Evolutionary conservation across 2,329 filamentous ascomycete genomes (phyloP).

Genomic region (Sporothrix brasiliensis): DNA sequence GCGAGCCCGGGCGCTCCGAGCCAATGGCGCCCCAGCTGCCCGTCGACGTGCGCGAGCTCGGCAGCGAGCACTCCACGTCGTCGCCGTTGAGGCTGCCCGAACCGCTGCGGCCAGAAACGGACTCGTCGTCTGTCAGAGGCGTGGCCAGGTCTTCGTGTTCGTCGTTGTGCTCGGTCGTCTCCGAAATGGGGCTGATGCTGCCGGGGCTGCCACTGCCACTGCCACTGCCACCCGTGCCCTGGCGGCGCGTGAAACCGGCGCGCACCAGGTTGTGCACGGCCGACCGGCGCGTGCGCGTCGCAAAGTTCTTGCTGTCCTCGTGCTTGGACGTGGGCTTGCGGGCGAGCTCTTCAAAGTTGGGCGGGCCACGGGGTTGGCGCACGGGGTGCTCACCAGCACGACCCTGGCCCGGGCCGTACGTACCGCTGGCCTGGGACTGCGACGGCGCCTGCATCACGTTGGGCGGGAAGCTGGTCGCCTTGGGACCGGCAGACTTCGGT

Average conservation of each 20-base stretch:
- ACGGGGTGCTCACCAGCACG: conserved; percentile 93
- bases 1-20: conserved; percentile 76
- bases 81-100: conserved; percentile 79
- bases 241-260: conserved; percentile 83
- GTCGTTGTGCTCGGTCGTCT: conserved; percentile 56
- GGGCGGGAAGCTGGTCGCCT: conserved; percentile 76
- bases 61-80: conserved; percentile 65
- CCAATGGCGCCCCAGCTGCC: conserved; percentile 78
- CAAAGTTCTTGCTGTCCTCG: conserved; percentile 98
- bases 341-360: conserved; percentile 85
- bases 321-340: conserved; percentile 88
- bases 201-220: conserved; percentile 57
- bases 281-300: conserved; percentile 84
- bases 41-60: conserved; percentile 76
- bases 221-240: conserved; percentile 66
- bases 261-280: conserved; percentile 90
- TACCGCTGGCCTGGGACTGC: conserved; percentile 58
- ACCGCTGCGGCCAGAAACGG: conserved; percentile 69
- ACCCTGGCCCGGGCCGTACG: conserved; percentile 88
- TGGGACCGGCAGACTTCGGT: conserved; percentile 68
- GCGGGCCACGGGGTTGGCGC: conserved; percentile 90
- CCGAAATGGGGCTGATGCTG: conserved; percentile 87
- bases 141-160: conserved; percentile 62
- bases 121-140: conserved; percentile 74
- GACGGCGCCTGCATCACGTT: conserved; percentile 60